Base-by-base conservation (phyloP, 345 rosid species). In the Eucalyptus cloeziana region DNA sequence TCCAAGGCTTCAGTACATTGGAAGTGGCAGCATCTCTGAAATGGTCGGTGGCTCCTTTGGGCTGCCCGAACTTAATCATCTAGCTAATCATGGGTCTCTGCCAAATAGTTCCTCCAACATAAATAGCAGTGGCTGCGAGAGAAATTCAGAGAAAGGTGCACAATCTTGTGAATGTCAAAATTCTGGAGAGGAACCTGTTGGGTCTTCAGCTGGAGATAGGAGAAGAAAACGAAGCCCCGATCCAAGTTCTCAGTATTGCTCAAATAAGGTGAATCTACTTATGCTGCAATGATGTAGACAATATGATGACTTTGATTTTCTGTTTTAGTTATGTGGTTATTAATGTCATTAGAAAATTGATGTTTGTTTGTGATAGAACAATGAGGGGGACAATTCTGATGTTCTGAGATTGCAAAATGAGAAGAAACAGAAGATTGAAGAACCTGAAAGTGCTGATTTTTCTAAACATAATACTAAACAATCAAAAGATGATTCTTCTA, bases 1-100 rank as follows among this genome's bases (percentile, higher is more conserved):
- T 92, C 90, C 96, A 1, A 95, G 93, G 94, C 92, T 94, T 90
- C 93, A 93, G 31, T 92, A 93, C 56, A 93, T 92, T 89, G 96
- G 95, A 79, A 91, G 93, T 92, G 96, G 94, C 40, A 93, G 92
- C 85, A 94, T 95, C 92, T 92, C 95, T 71, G 98, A 95, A 87
- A 93, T 93, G 91, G 92, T 93, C 6, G 22, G 27, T 88, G 88
- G 94, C 71, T 90, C 96, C 45, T 92, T 92, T 88, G 91, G 93
- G 64, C 87, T 92, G 45, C 92, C 90, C 7, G 93, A 93, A 56
- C 91, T 90, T 89, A 87, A 88, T 87, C 95, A 91, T 87, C 93
- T 91, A 87, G 89, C 91, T 86, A 87, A 87, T 85, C 37, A 88
- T 33, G 88, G 90, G 37, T 90, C 91, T 87, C 93, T 91, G 88